These are phyloP conservation scores for Paracoccidioides brasiliensis DNA, from an alignment of 2,329 filamentous ascomycete genomes.

Conservation along the genomic window DNA sequence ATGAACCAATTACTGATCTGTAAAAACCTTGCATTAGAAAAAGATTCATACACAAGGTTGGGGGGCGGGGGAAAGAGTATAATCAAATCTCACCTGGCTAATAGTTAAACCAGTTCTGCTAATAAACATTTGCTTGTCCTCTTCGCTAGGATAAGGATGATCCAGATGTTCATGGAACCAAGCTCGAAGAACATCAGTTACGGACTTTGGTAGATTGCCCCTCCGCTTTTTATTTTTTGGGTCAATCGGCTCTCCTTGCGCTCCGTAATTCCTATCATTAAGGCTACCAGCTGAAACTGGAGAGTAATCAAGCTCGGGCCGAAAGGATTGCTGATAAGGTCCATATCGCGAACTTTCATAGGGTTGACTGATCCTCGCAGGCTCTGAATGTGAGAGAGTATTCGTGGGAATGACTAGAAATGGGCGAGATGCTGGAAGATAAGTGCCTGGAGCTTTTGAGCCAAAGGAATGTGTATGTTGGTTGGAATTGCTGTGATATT, in stretches of 20 bases:
- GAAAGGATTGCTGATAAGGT: constrained; percentile 16
- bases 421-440: constrained; percentile 16
- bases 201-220: constrained; percentile 82
- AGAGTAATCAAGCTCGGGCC: constrained; percentile 23
- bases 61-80: background rate
- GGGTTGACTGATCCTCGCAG: constrained; percentile 18
- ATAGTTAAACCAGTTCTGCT: constrained; percentile 62
- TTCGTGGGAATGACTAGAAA: constrained; percentile 14
- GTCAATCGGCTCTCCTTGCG: constrained; percentile 26
- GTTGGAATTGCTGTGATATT: background rate
- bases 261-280: constrained; percentile 26
- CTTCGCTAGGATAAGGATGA: constrained; percentile 77
- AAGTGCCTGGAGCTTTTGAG: constrained; percentile 10
- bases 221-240: constrained; percentile 44
- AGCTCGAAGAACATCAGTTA: constrained; percentile 63
- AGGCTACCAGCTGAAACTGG: constrained; percentile 18
- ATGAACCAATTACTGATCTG: constrained; percentile 44
- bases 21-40: background rate
- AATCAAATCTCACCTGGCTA: constrained; percentile 38
- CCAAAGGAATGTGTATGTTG: constrained; percentile 5
- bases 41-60: background rate
- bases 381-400: constrained; percentile 7
- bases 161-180: constrained; percentile 70
- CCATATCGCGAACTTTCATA: constrained; percentile 17
- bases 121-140: constrained; percentile 75